Conservation (phyloP, 345 rosid genomes). For the Noccaea caerulescens region DNA sequence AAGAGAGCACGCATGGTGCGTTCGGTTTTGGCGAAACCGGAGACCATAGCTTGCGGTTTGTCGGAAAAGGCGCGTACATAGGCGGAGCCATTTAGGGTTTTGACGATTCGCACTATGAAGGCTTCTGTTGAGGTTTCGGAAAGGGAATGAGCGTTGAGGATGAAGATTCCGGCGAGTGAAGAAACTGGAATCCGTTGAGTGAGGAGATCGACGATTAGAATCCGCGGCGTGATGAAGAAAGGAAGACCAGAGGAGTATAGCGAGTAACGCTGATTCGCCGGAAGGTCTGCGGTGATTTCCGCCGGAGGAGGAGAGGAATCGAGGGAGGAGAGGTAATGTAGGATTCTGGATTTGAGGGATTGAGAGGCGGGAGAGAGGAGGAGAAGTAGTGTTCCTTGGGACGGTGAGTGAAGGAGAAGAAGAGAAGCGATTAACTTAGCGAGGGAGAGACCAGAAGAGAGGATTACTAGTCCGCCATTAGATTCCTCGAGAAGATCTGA, state of each 20-base stretch:
- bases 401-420: slow-evolving; percentile 66
- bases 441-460: slow-evolving; percentile 85
- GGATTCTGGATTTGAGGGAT: slow-evolving; percentile 67
- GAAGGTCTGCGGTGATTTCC: slow-evolving; percentile 85
- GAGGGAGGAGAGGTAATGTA: slow-evolving; percentile 48
- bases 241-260: slow-evolving; percentile 77
- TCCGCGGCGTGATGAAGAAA: slow-evolving; percentile 80
- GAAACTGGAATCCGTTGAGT: slow-evolving; percentile 63
- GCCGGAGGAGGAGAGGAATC: slow-evolving; percentile 47
- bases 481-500: slow-evolving; percentile 76
- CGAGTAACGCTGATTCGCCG: slow-evolving; percentile 70
- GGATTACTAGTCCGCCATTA: slow-evolving; percentile 68
- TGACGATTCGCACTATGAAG: slow-evolving; percentile 81
- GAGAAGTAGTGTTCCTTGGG: slow-evolving; percentile 78
- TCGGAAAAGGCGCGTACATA: slow-evolving; percentile 77
- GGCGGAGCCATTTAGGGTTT: slow-evolving; percentile 53
- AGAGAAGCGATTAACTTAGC: slow-evolving; percentile 66
- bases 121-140: slow-evolving; percentile 88
- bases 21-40: slow-evolving; percentile 94
- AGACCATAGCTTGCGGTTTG: slow-evolving; percentile 81
- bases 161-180: slow-evolving; percentile 62
- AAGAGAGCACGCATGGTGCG: slow-evolving; percentile 78
- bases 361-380: slow-evolving; percentile 61
- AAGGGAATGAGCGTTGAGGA: slow-evolving; percentile 69
- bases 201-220: slow-evolving; percentile 89